phyloP scores from a whole-genome alignment of 2,329 filamentous ascomycete genomes.

The Penicillium sp. region DNA sequence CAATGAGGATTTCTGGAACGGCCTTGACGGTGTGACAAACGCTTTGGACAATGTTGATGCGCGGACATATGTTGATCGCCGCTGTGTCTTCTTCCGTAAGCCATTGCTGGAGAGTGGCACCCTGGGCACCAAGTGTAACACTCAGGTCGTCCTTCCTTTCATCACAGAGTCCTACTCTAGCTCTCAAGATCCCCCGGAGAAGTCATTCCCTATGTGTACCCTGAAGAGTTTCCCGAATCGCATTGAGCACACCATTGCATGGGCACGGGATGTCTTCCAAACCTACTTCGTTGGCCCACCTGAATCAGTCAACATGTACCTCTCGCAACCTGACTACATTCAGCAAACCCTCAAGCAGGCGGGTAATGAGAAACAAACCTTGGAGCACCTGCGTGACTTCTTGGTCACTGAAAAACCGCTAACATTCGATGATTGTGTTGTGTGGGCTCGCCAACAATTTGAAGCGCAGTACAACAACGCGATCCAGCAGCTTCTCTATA shows the following conservation, averaged over 20 bases:
- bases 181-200: slow-evolving; percentile 95
- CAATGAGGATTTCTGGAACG: slow-evolving; percentile 87
- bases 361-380: slow-evolving; percentile 88
- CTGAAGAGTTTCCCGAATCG: slow-evolving; percentile 95
- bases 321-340: slow-evolving; percentile 87
- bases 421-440: slow-evolving; percentile 92
- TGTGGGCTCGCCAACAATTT: slow-evolving; percentile 90
- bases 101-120: slow-evolving; percentile 94
- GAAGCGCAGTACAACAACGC: slow-evolving; percentile 97
- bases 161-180: slow-evolving; percentile 96
- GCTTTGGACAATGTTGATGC: slow-evolving; percentile 97
- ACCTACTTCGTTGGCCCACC: slow-evolving; percentile 89
- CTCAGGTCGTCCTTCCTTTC: slow-evolving; percentile 86
- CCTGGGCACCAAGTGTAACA: slow-evolving; percentile 98
- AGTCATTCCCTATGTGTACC: slow-evolving; percentile 99
- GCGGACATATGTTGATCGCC: slow-evolving; percentile 89
- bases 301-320: slow-evolving; percentile 89
- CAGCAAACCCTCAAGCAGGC: slow-evolving; percentile 84
- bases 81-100: slow-evolving; percentile 98
- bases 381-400: slow-evolving; percentile 87
- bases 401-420: slow-evolving; percentile 87
- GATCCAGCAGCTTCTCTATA: slow-evolving; percentile 91
- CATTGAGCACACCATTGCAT: slow-evolving; percentile 98
- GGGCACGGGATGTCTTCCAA: slow-evolving; percentile 95
- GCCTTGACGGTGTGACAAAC: slow-evolving; percentile 89